A percentile compares a stretch with the other conserved stretches of the same genome.
phyloP scores from a whole-genome alignment of 139 green algal genomes.

The Bryopsis sp. region DNA sequence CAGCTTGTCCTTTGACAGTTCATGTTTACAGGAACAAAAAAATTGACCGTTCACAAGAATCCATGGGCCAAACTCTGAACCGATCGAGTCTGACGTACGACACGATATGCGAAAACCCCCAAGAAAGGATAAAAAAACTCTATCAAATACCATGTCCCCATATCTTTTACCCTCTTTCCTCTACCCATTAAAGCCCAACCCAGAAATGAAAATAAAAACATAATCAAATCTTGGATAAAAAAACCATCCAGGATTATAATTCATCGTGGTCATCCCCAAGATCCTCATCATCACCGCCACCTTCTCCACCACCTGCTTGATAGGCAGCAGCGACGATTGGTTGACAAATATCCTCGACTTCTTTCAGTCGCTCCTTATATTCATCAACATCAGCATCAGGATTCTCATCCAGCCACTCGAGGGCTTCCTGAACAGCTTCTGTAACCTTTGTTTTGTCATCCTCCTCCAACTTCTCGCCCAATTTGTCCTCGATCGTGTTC shows the following conservation, averaged over 20 bases:
- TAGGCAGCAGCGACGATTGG: constrained; percentile 84
- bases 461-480: constrained; percentile 70
- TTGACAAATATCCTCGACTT: constrained; percentile 83
- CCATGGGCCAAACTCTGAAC: too few relatives aligned
- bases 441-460: constrained; percentile 82
- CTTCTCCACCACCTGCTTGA: constrained; percentile 33
- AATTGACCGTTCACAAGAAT: too few relatives aligned
- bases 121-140: too few relatives aligned
- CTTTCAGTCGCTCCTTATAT: constrained; percentile 93
- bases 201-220: too few relatives aligned
- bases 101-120: too few relatives aligned
- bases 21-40: too few relatives aligned
- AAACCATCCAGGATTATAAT: constrained; percentile 54
- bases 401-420: constrained; percentile 92
- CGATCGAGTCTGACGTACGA: too few relatives aligned
- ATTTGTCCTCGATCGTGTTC: constrained; percentile 33
- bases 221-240: too few relatives aligned
- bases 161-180: too few relatives aligned
- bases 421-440: constrained; percentile 75
- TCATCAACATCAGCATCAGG: constrained; percentile 72
- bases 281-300: constrained; percentile 58
- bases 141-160: too few relatives aligned
- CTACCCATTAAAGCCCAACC: too few relatives aligned
- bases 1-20: too few relatives aligned
- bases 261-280: constrained; percentile 77